phyloP scores from a whole-genome alignment of 73 alveolate genomes.

The Tetrahymena malaccensis region DNA sequence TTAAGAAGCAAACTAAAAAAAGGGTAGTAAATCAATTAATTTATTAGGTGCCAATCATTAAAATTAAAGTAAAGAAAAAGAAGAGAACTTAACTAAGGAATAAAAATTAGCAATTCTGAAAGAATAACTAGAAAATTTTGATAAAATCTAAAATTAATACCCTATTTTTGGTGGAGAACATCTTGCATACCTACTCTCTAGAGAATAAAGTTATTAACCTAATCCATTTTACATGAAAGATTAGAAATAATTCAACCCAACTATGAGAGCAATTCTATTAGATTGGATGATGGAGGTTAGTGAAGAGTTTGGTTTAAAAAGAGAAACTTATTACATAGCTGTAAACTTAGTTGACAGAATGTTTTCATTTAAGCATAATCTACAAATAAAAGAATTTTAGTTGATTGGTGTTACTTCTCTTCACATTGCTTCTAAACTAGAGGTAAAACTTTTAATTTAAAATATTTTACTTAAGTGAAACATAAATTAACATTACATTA shows the following conservation, averaged over 20 bases:
- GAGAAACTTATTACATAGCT: conserved; percentile 84
- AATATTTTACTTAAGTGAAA: no score
- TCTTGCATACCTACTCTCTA: neutral
- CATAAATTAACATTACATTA: neutral
- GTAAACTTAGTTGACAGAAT: conserved; percentile 68
- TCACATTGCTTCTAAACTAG: conserved; percentile 83
- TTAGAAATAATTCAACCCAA: conserved; percentile 48
- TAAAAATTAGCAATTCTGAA: neutral
- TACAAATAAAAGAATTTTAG: conserved; percentile 60
- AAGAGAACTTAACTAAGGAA: neutral
- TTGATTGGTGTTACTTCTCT: conserved; percentile 81
- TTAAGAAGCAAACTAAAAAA: neutral
- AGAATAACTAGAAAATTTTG: neutral
- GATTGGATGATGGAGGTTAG: conserved; percentile 98
- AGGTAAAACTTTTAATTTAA: conserved; percentile 1
- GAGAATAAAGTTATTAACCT: conserved; percentile 29
- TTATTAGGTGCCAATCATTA: neutral
- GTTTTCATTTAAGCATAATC: conserved; percentile 41
- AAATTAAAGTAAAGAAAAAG: neutral
- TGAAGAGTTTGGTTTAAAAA: conserved; percentile 66
- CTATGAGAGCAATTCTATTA: conserved; percentile 79
- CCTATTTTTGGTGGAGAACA: neutral
- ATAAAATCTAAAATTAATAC: neutral
- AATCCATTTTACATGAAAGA: conserved; percentile 26
- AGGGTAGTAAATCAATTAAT: neutral